Conservation (phyloP, 352 stramenopile genomes). For the Aphanomyces stellatus region DNA sequence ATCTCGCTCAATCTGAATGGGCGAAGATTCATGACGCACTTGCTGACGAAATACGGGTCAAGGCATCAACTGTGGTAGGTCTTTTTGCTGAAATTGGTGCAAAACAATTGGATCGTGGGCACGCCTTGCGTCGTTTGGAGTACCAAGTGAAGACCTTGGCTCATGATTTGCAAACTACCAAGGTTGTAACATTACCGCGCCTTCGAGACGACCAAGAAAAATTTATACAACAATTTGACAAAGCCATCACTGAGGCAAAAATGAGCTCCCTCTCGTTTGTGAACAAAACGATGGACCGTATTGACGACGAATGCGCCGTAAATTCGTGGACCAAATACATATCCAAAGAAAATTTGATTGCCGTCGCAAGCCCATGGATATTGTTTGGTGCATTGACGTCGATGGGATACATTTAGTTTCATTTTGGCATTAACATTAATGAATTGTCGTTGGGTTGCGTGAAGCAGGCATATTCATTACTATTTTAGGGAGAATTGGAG, state of each 20-base stretch:
- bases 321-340: neutral
- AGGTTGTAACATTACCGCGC: neutral
- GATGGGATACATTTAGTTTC: neutral
- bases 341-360: neutral
- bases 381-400: neutral
- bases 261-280: neutral
- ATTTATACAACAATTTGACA: too few relatives aligned
- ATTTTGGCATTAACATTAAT: neutral
- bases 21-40: too few relatives aligned
- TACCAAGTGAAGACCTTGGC: too few relatives aligned
- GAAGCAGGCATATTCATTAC: neutral
- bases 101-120: too few relatives aligned
- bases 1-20: too few relatives aligned
- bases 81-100: too few relatives aligned
- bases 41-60: too few relatives aligned
- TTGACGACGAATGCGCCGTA: neutral
- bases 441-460: neutral
- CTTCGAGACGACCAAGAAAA: neutral
- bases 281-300: neutral
- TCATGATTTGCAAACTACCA: neutral
- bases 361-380: conserved; percentile 3
- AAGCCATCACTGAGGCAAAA: too few relatives aligned
- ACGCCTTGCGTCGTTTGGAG: too few relatives aligned
- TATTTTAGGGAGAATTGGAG: neutral
- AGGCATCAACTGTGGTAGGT: too few relatives aligned